Percentiles rank a stretch among this genome's conserved stretches.
Evolutionary conservation across 768 basidiomycete genomes (phyloP).

Genomic region (Clitopilus passeckerianus): DNA sequence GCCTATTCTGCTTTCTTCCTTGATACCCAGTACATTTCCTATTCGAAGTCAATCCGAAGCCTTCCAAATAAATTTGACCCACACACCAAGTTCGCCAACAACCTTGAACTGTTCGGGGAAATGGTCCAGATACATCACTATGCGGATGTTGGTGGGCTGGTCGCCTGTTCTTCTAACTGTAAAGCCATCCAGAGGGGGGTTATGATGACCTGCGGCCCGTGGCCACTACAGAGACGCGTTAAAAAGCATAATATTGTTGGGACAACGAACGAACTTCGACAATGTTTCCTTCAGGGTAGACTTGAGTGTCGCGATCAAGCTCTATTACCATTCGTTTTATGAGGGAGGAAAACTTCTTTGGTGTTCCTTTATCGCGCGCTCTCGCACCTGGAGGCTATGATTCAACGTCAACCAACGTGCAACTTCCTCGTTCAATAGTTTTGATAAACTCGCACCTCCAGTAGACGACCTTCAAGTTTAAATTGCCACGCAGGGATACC

Average conservation of each 20-base stretch:
- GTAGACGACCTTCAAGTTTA: slow-evolving; percentile 80
- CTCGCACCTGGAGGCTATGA: slow-evolving; percentile 46
- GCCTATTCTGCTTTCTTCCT: slow-evolving; percentile 80
- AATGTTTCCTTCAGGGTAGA: slow-evolving; percentile 83
- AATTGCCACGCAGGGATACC: slow-evolving; percentile 89
- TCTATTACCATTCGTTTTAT: slow-evolving; percentile 84
- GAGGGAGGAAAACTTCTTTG: slow-evolving; percentile 81
- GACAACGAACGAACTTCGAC: slow-evolving; percentile 61
- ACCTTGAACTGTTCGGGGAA: slow-evolving; percentile 85
- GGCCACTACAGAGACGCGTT: slow-evolving; percentile 46
- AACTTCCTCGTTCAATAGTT: not conserved
- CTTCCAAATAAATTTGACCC: not conserved
- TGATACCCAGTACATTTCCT: slow-evolving; percentile 70
- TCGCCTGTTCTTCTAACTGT: slow-evolving; percentile 82
- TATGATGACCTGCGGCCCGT: slow-evolving; percentile 46
- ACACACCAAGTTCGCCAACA: slow-evolving; percentile 64
- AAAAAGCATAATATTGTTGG: not conserved
- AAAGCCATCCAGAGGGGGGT: slow-evolving; percentile 78
- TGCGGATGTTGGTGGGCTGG: slow-evolving; percentile 64
- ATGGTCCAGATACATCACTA: slow-evolving; percentile 86
- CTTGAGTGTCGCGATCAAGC: slow-evolving; percentile 74
- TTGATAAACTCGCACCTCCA: slow-evolving; percentile 70
- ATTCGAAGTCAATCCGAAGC: slow-evolving; percentile 2
- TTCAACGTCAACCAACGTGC: slow-evolving; percentile 23
- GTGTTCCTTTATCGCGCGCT: slow-evolving; percentile 52